phyloP scores from a whole-genome alignment of 192 early-diverging fungal species.

The Phlyctochytrium arcticum region DNA sequence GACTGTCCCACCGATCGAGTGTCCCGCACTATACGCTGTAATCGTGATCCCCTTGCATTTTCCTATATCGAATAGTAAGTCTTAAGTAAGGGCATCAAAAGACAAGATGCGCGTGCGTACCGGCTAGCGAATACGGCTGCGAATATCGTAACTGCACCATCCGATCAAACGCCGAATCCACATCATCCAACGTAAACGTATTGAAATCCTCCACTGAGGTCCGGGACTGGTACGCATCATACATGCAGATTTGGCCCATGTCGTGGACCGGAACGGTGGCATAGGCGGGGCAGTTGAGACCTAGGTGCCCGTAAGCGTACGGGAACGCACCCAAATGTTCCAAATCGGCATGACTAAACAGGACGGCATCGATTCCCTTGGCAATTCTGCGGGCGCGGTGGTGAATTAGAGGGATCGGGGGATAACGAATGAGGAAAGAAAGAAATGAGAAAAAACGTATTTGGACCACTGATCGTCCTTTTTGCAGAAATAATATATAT shows the following conservation, averaged over 20 bases:
- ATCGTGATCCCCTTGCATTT: constrained; percentile 83
- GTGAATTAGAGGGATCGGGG: constrained; percentile 8
- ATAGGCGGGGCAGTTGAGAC: constrained; percentile 81
- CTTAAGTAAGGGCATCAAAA: no score
- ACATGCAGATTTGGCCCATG: constrained; percentile 81
- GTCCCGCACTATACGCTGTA: constrained; percentile 88
- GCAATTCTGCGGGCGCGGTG: constrained; percentile 61
- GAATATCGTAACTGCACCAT: constrained; percentile 80
- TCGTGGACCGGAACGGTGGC: constrained; percentile 88
- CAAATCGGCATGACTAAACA: constrained; percentile 85
- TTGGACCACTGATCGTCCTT: no score
- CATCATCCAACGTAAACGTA: constrained; percentile 72
- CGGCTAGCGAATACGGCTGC: constrained; percentile 71
- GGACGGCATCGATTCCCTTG: constrained; percentile 81
- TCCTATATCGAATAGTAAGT: no score
- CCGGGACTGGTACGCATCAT: constrained; percentile 74
- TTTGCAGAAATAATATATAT: no score
- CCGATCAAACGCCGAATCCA: constrained; percentile 80
- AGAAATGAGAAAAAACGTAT: no score
- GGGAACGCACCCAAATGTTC: constrained; percentile 84
- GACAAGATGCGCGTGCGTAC: constrained; percentile 31
- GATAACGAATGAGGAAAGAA: background rate
- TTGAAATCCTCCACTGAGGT: constrained; percentile 65
- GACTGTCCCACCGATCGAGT: constrained; percentile 92
- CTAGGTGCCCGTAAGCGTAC: constrained; percentile 71